Conservation (phyloP, 306 rosid genomes). For the Senna tora region DNA sequence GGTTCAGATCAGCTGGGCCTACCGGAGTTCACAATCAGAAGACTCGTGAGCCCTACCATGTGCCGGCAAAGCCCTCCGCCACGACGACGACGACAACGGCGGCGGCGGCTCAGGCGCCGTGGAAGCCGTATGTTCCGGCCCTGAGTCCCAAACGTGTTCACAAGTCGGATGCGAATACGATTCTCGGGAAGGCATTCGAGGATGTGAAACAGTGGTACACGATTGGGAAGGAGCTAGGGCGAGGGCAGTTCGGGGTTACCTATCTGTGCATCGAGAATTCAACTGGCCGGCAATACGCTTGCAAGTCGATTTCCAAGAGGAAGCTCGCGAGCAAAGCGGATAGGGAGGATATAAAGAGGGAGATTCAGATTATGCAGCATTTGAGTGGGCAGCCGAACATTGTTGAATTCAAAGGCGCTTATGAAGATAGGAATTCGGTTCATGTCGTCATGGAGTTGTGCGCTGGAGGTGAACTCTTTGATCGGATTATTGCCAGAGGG, state of each 20-base stretch:
- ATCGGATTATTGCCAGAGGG: conserved; percentile 84
- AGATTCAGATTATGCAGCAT: conserved; percentile 93
- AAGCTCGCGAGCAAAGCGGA: conserved; percentile 71
- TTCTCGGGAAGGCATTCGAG: conserved; percentile 70
- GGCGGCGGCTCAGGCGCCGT: conserved; percentile 23
- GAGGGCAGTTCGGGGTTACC: conserved; percentile 93
- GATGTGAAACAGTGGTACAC: conserved; percentile 66
- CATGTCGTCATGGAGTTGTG: conserved; percentile 90
- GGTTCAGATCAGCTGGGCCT: conserved; percentile 46
- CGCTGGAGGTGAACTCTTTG: conserved; percentile 93
- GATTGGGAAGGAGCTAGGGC: conserved; percentile 79
- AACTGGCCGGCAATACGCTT: conserved; percentile 68
- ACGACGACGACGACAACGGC: conserved; percentile 31
- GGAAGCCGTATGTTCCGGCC: conserved; percentile 42
- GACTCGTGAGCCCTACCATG: conserved; percentile 49
- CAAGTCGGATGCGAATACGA: conserved; percentile 54
- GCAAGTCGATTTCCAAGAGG: conserved; percentile 87
- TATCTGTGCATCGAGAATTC: conserved; percentile 77
- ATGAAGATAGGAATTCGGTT: conserved; percentile 77
- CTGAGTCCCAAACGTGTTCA: conserved; percentile 46
- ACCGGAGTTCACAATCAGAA: conserved; percentile 43
- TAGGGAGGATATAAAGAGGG: conserved; percentile 78
- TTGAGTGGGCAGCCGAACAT: conserved; percentile 89
- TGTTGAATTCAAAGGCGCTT: conserved; percentile 88
- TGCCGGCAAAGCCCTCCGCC: conserved; percentile 40